Evolutionary conservation across 1,284 basidiomycete species (phyloP).

Genomic region (Cystobasidiaceae sp.): DNA sequence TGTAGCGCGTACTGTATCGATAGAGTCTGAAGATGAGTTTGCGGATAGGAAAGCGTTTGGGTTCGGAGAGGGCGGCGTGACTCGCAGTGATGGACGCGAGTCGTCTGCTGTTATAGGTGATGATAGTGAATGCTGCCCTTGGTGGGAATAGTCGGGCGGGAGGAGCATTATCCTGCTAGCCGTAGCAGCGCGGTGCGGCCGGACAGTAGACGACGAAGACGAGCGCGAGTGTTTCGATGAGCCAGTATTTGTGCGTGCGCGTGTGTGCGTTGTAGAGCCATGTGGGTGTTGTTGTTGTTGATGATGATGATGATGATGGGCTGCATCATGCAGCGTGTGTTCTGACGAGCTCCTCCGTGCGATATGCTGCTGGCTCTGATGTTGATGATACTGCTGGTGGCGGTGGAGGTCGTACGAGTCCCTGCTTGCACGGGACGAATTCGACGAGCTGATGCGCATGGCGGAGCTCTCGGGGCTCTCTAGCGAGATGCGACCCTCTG

Average conservation of each 20-base stretch:
- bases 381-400: no score
- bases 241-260: background rate
- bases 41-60: background rate
- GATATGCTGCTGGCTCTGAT: no score
- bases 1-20: background rate
- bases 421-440: no score
- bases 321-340: no score
- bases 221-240: conserved; percentile 13
- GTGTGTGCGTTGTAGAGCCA: background rate
- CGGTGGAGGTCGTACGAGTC: no score
- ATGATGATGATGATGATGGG: no score
- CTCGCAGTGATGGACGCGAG: background rate
- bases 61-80: conserved; percentile 11
- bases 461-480: conserved; percentile 1
- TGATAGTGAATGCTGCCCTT: no score
- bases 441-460: no score
- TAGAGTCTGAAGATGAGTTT: conserved; percentile 12
- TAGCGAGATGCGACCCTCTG: conserved; percentile 13
- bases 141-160: conserved; percentile 3
- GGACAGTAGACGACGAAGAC: conserved; percentile 22
- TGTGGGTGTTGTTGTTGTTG: no score
- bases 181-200: conserved; percentile 8
- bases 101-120: background rate
- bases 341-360: no score
- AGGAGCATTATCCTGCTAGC: conserved; percentile 30